Evolutionary conservation across 192 early-diverging fungal genomes (phyloP).

Genomic region (Gaertneriomyces sp.): DNA sequence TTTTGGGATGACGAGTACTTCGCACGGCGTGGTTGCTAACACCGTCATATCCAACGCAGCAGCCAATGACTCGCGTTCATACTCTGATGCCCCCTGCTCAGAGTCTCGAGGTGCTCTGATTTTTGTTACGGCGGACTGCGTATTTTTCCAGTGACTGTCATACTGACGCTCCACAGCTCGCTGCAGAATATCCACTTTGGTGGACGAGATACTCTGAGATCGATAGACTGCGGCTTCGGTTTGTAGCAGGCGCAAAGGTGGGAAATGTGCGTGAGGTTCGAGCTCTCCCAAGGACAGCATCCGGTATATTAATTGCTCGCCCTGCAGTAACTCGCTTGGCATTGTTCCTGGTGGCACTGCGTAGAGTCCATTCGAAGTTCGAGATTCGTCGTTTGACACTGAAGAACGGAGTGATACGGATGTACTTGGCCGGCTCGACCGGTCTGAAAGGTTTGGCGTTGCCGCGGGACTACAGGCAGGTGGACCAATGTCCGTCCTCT

Average conservation of each 20-base stretch:
- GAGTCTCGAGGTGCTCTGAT: neutral
- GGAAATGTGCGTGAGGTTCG: neutral
- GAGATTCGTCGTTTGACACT: too few species aligned
- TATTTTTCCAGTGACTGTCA: neutral
- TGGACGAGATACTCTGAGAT: neutral
- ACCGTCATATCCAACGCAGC: neutral
- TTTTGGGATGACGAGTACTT: neutral
- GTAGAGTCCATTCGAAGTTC: too few species aligned
- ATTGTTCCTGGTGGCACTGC: neutral
- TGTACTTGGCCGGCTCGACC: too few species aligned
- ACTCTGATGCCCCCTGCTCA: neutral
- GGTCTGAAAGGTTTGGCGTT: too few species aligned
- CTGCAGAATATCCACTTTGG: neutral
- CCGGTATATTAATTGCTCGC: neutral
- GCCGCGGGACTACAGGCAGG: too few species aligned
- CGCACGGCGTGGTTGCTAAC: neutral
- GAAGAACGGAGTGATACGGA: too few species aligned
- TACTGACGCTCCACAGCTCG: conserved; percentile 1
- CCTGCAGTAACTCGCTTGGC: neutral
- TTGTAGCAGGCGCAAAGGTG: neutral
- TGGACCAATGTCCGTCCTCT: too few species aligned
- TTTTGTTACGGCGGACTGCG: neutral
- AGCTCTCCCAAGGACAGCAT: neutral
- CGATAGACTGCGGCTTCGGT: neutral
- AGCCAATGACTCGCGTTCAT: neutral